Base-by-base conservation (phyloP, 176 grass and related monocot genomes). In the Raddia distichophylla region DNA sequence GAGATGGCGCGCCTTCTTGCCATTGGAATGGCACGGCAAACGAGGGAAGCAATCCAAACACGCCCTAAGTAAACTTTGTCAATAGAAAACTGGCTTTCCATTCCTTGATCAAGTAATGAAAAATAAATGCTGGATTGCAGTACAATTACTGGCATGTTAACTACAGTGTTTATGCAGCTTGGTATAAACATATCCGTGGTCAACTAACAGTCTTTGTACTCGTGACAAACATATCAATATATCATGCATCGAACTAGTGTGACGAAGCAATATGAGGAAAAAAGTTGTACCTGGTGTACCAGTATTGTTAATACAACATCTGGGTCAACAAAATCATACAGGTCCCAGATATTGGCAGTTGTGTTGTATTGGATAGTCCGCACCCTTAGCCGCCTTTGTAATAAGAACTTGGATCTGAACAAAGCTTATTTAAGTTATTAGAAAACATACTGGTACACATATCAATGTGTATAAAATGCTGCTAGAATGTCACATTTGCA, bases 301-400 rank as follows among this genome's bases (percentile, higher is more conserved):
- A 98, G 76, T 85, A 98, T 93, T 70, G 88, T 95, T 69, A 98
- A 82, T 76, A 94, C 83, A 77, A 88, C 88, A 85, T 98, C 92
- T 60, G 92, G 78, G 76, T 98, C 90, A 86, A 98, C 95, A 89
- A 88, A 89, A 81, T 98, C 90, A 87, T 94, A 95, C 19, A 98
- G 79, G 86, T 98, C 92, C 81, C 91, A 92, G 40, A 95, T 90
- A 90, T 95, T 95, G 79, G 80, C 83, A 80, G 95, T 86, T 67
- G 83, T 64, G 79, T 83, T 88, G 73, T 89, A 95, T 80, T 98
- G 92, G 66, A 98, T 78, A 73, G 92, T 98, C 64, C 95, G 80
- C 69, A 98, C 87, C 88, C 95, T 92, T 87, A 98, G 72, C 67
- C 92, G 85, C 82, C 90, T 95, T 74, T 95, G 90, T 18, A 98